A percentile compares a stretch with the other conserved stretches of the same genome.
Evolutionary conservation across 306 rosid species (phyloP).

Genomic region (Vigna reflexopilosa): DNA sequence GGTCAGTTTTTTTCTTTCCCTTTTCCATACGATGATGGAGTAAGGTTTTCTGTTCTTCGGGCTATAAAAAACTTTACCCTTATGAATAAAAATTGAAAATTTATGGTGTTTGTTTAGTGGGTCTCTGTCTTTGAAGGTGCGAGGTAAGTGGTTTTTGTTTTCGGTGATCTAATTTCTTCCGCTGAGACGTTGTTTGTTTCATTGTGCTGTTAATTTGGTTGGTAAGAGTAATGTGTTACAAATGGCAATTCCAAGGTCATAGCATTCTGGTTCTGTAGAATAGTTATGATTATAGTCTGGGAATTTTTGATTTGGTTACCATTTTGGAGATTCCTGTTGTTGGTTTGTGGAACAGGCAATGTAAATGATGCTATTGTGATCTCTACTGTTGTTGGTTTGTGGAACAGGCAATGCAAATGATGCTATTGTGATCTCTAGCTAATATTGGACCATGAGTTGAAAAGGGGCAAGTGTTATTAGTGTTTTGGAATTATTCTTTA

Average conservation of each 20-base stretch:
- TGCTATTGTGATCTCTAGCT: neutral
- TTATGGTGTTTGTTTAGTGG: neutral
- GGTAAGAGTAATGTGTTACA: neutral
- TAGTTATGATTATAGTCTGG: neutral
- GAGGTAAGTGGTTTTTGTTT: neutral
- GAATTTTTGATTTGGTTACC: conserved; percentile 12
- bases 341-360: neutral
- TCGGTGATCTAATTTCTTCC: neutral
- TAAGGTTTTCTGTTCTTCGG: neutral
- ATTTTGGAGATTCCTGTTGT: neutral
- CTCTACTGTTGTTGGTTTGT: neutral
- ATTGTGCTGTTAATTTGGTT: neutral
- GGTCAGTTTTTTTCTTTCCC: conserved; percentile 26
- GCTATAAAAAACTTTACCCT: neutral
- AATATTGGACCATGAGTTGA: neutral
- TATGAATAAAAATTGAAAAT: neutral
- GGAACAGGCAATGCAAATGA: neutral
- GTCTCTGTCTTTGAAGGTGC: neutral
- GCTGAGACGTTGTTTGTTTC: neutral
- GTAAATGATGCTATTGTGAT: conserved; percentile 12
- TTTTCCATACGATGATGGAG: neutral
- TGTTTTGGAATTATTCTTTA: conserved; percentile 20
- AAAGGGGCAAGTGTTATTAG: neutral
- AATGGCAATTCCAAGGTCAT: neutral
- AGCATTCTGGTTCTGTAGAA: neutral